These are phyloP conservation scores for Suillus americanus DNA, from an alignment of 768 basidiomycete species.

Conservation along the genomic window DNA sequence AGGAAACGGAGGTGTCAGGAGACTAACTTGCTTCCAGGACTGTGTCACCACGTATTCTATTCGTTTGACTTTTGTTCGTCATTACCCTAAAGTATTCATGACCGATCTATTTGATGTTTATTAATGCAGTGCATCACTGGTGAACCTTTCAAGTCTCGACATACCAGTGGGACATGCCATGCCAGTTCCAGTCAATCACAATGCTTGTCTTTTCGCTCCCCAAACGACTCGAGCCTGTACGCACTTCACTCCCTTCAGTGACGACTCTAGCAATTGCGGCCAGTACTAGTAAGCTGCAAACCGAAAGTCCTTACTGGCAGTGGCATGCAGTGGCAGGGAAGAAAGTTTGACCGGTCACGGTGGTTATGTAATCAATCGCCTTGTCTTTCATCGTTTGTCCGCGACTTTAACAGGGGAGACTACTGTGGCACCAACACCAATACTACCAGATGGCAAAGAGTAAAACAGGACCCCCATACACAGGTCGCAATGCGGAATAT, in stretches of 20 bases:
- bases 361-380: not conserved
- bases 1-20: slow-evolving; percentile 14
- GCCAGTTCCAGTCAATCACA: not conserved
- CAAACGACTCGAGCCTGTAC: not conserved
- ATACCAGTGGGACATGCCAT: not conserved
- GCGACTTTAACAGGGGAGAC: not conserved
- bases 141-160: not conserved
- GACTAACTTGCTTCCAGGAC: not conserved
- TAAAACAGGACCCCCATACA: slow-evolving; percentile 30
- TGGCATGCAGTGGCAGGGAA: not conserved
- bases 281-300: not conserved
- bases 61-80: not conserved
- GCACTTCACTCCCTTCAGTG: not conserved
- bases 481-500: slow-evolving; percentile 20
- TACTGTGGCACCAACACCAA: not conserved
- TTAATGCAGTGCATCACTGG: not conserved
- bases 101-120: slow-evolving; percentile 4
- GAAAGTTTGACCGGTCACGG: too few relatives aligned
- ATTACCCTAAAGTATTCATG: not conserved
- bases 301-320: not conserved
- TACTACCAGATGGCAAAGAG: slow-evolving; percentile 8
- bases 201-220: not conserved
- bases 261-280: not conserved
- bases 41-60: not conserved
- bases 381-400: not conserved